phyloP scores from a whole-genome alignment of 1,284 basidiomycete species.

The Marasmius tenuissimus region DNA sequence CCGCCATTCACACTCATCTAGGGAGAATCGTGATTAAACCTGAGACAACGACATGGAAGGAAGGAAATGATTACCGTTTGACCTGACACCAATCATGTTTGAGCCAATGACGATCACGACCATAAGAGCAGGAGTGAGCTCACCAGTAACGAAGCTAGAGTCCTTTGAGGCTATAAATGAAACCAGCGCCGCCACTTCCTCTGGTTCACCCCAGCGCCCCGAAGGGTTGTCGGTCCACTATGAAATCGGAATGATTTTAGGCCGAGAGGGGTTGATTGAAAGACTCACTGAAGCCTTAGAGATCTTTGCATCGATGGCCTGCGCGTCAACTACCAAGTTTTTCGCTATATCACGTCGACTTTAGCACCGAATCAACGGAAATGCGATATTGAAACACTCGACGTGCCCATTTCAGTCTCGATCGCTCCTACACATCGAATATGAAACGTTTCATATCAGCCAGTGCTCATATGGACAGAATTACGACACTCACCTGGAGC shows the following conservation, averaged over 20 bases:
- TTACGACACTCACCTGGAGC: slow-evolving; percentile 20
- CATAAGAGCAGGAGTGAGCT: background rate
- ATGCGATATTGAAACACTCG: background rate
- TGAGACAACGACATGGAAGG: background rate
- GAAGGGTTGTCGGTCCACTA: background rate
- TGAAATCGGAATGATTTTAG: background rate
- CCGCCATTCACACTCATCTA: slow-evolving; percentile 7
- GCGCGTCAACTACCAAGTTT: background rate
- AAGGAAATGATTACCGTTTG: background rate
- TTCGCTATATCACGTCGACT: background rate
- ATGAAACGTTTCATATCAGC: background rate
- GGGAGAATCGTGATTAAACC: background rate
- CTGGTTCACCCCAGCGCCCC: background rate
- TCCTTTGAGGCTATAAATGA: slow-evolving; percentile 10
- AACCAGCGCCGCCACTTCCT: slow-evolving; percentile 4
- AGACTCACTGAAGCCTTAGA: background rate
- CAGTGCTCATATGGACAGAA: background rate
- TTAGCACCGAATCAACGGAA: background rate
- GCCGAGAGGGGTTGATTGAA: background rate
- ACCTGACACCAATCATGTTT: background rate
- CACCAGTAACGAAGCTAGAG: slow-evolving; percentile 3
- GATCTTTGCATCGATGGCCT: background rate
- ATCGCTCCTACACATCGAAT: background rate
- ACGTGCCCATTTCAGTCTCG: background rate
- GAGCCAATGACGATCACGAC: background rate